A percentile compares a stretch with the other conserved stretches of the same genome.
phyloP scores from a whole-genome alignment of 805 yeast genomes.

The Saccharomycopsis guyanensis region DNA sequence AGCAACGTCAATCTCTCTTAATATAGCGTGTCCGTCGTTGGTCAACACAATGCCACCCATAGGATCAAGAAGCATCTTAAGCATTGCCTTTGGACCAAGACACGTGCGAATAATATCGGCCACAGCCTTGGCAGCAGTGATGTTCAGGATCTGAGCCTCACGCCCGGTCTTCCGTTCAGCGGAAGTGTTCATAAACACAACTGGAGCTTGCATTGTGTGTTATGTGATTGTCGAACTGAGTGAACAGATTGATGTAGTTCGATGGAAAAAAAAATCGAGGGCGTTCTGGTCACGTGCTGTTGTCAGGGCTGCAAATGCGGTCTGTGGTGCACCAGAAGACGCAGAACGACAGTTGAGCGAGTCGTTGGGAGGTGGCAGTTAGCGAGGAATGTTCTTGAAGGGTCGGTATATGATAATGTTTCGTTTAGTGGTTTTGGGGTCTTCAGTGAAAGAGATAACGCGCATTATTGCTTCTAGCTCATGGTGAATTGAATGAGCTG shows the following conservation, averaged over 20 bases:
- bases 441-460: too few species aligned
- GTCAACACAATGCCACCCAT: conserved; percentile 91
- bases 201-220: conserved; percentile 69
- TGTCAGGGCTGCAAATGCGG: too few species aligned
- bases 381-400: too few species aligned
- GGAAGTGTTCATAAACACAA: conserved; percentile 75
- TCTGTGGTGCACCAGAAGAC: too few species aligned
- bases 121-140: conserved; percentile 99
- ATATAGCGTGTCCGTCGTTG: conserved; percentile 97
- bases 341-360: too few species aligned
- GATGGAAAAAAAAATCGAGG: too few species aligned
- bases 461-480: too few species aligned
- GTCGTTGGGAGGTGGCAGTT: too few species aligned
- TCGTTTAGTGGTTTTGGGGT: too few species aligned
- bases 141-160: conserved; percentile 93
- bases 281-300: too few species aligned
- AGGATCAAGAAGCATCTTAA: conserved; percentile 95
- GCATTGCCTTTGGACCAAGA: conserved; percentile 98
- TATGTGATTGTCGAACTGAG: conserved; percentile 25
- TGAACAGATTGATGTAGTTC: not conserved
- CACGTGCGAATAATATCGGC: conserved; percentile 97
- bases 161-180: conserved; percentile 94
- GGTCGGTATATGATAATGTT: too few species aligned
- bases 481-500: too few species aligned
- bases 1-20: conserved; percentile 93